Evolutionary conservation across 78 protist species (phyloP).

Genomic region (Dictyostelium capitatum): DNA sequence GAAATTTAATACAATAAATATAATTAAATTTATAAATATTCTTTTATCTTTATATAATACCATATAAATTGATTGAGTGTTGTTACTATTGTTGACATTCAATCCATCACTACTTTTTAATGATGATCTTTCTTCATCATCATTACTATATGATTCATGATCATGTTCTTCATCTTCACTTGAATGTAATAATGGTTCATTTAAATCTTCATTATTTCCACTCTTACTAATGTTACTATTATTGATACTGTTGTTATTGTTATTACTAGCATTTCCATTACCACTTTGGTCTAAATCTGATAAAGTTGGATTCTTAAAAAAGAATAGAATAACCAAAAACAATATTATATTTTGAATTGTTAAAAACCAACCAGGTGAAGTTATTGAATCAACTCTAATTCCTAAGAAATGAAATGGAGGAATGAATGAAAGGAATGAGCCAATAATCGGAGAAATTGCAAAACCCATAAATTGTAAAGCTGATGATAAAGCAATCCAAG

Average conservation of each 20-base stretch:
- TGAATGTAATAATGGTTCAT: background rate
- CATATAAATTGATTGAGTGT: background rate
- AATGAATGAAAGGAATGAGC: background rate
- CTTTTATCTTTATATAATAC: background rate
- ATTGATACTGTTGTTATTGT: background rate
- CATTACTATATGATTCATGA: background rate
- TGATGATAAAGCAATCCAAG: slow-evolving; percentile 29
- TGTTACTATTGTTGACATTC: background rate
- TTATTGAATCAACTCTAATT: background rate
- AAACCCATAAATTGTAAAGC: slow-evolving; percentile 69
- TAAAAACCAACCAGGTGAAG: slow-evolving; percentile 46
- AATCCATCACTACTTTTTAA: slow-evolving; percentile 17
- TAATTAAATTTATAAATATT: slow-evolving; percentile 5
- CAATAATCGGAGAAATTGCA: slow-evolving; percentile 36
- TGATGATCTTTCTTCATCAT: background rate
- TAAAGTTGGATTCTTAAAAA: slow-evolving; percentile 6
- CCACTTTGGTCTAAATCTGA: background rate
- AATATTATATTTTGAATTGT: background rate
- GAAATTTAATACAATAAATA: slow-evolving; percentile 7
- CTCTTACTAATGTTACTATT: background rate
- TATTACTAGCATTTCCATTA: background rate
- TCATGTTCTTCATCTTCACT: background rate
- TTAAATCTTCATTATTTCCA: background rate
- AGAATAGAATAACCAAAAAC: background rate
- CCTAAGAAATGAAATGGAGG: background rate